Percentiles rank a stretch among this genome's conserved stretches.
Conservation (phyloP, 768 basidiomycete species). For the Hericium rajendrae region DNA sequence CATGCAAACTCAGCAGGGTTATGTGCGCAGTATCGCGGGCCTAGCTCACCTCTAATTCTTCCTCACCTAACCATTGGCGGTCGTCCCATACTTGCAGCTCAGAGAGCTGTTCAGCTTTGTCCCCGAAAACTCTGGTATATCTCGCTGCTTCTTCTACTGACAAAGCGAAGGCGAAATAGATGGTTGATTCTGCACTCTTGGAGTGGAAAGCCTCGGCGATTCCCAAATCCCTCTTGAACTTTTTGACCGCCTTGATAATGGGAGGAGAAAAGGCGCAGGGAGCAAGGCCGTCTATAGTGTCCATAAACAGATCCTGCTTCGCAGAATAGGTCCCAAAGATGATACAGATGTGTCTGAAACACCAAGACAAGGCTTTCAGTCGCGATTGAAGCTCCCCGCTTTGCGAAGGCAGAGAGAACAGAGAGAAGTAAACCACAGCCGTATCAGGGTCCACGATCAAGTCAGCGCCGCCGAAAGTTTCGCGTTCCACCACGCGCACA, state of each 20-base stretch:
- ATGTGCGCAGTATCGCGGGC: not conserved
- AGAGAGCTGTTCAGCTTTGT: slow-evolving; percentile 40
- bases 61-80: slow-evolving; percentile 26
- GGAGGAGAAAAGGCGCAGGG: slow-evolving; percentile 51
- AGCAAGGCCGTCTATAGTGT: not conserved
- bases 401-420: slow-evolving; percentile 40
- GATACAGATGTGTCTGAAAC: slow-evolving; percentile 43
- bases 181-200: slow-evolving; percentile 32
- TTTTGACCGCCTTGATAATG: slow-evolving; percentile 59
- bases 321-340: slow-evolving; percentile 35
- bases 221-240: slow-evolving; percentile 49
- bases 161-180: slow-evolving; percentile 57
- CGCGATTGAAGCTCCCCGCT: slow-evolving; percentile 33
- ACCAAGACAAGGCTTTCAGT: slow-evolving; percentile 54
- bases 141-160: slow-evolving; percentile 47
- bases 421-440: slow-evolving; percentile 40
- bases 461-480: slow-evolving; percentile 48
- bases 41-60: slow-evolving; percentile 36
- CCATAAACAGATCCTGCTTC: not conserved
- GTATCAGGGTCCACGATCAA: slow-evolving; percentile 58
- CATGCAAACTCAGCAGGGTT: slow-evolving; percentile 1
- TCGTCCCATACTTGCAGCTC: slow-evolving; percentile 36
- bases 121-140: slow-evolving; percentile 47
- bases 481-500: slow-evolving; percentile 58
- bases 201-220: slow-evolving; percentile 52